phyloP scores from a whole-genome alignment of 78 protist species.

The Anaeramoeba flamelloides region DNA sequence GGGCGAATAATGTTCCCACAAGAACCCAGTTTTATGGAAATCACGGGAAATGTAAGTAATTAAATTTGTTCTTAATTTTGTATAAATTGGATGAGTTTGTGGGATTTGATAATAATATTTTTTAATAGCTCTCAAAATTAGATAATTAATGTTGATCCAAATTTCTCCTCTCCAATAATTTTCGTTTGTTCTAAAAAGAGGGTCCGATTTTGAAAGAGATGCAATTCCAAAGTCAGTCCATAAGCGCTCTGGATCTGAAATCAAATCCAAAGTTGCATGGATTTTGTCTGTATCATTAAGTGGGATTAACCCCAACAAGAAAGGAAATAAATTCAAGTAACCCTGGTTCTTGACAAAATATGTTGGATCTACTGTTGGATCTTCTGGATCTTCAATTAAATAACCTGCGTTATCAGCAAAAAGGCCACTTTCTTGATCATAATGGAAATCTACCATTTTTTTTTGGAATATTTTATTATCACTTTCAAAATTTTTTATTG shows the following conservation, averaged over 20 bases:
- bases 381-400: too few species aligned
- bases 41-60: not conserved
- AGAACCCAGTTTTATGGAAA: slow-evolving; percentile 43
- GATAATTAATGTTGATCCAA: slow-evolving; percentile 83
- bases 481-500: too few species aligned
- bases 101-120: not conserved
- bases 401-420: too few species aligned
- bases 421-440: too few species aligned
- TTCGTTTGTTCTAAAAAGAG: slow-evolving; percentile 34
- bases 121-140: slow-evolving; percentile 28
- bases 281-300: not conserved
- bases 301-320: slow-evolving; percentile 3
- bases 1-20: slow-evolving; percentile 71
- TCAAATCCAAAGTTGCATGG: not conserved
- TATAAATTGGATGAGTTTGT: not conserved
- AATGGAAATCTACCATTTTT: too few species aligned
- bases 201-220: slow-evolving; percentile 30
- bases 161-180: slow-evolving; percentile 79
- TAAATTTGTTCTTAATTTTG: not conserved
- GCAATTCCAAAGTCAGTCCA: slow-evolving; percentile 27
- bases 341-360: too few species aligned
- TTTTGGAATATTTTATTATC: too few species aligned
- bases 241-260: not conserved
- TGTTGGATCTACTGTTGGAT: too few species aligned
- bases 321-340: slow-evolving; percentile 11